Base-by-base conservation (phyloP, 2,329 filamentous ascomycete species). In the Cladorrhinum sp. region DNA sequence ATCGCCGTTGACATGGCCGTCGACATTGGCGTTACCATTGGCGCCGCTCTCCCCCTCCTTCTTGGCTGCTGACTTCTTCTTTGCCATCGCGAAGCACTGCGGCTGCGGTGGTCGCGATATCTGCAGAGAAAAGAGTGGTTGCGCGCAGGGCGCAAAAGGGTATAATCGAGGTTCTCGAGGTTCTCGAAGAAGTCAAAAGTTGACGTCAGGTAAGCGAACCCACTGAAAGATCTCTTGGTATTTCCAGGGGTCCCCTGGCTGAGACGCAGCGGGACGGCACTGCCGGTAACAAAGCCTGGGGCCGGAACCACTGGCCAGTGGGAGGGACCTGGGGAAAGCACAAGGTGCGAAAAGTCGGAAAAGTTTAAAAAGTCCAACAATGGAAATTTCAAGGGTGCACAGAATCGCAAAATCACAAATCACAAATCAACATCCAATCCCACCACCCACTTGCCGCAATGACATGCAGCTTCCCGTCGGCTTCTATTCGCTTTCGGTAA, bases 1-100 rank as follows among this genome's bases (percentile, higher is more conserved):
- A n/a, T 55, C 29, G 32, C 29, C n/a, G 22, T 58, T 54, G 22
- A 22, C 38, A 27, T 56, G 32, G 57, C 59, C 53, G n/a, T 24
- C 32, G 8, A n/a, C n/a, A 36, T 3, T 20, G 51, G 16, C 57
- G 18, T 16, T 36, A 13, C 32, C 32, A 29, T 57, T 55, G 20
- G 25, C 41, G 36, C 53, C 38, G 56, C 58, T 54, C 12, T 22
- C 38, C 5, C 23, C 32, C 32, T 60, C 23, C 41, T 55, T 53
- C 29, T 45, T 59, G 51, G 58, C 4, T 36, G 38, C 59, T 13
- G 58, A 23, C 50, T 48, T 64, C 55, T 63, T 64, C 55, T 60
- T 66, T 27, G 52, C 32, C 52, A 55, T 55, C 22, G 52, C 12
- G 32, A 36, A 13, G 32, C 25, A 51, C 7, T 24, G 50, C 23